Percentiles rank a stretch among this genome's conserved stretches.
Evolutionary conservation across 2,329 filamentous ascomycete species (phyloP).

Genomic region (Apiospora kogelbergensis): DNA sequence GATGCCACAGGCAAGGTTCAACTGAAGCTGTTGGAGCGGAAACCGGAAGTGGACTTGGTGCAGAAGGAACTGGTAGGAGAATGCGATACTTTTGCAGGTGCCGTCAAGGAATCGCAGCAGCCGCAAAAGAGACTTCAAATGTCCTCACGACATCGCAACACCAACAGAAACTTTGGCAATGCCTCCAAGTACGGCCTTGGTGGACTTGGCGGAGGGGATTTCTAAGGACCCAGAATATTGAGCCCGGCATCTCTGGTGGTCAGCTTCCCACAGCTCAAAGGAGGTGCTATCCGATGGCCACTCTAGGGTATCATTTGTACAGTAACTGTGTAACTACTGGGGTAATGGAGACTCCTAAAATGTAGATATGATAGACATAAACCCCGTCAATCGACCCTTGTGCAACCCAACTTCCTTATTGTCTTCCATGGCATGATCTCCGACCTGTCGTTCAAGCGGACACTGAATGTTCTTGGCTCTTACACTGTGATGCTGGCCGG

Average conservation of each 20-base stretch:
- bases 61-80: conserved; percentile 17
- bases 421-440: not conserved
- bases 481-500: not conserved
- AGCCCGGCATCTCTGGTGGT: not conserved
- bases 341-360: not conserved
- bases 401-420: not conserved
- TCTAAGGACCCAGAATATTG: not conserved
- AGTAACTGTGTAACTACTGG: conserved; percentile 1
- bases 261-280: not conserved
- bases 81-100: conserved; percentile 1
- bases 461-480: not conserved
- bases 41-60: conserved; percentile 25
- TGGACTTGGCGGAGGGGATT: not conserved
- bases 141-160: not conserved
- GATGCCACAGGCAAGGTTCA: conserved; percentile 51
- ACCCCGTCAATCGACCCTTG: not conserved
- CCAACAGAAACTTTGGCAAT: not conserved
- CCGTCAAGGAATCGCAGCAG: conserved; percentile 12
- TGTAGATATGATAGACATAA: not conserved
- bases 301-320: not conserved
- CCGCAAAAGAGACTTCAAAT: not conserved
- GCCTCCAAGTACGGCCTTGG: not conserved
- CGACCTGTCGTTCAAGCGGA: not conserved
- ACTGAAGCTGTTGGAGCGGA: conserved; percentile 42
- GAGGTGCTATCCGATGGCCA: not conserved